Percentiles rank a stretch among this genome's conserved stretches.
These are phyloP conservation scores for Cryoendolithus antarcticus DNA, from an alignment of 2,329 filamentous ascomycete genomes.

Conservation along the genomic window DNA sequence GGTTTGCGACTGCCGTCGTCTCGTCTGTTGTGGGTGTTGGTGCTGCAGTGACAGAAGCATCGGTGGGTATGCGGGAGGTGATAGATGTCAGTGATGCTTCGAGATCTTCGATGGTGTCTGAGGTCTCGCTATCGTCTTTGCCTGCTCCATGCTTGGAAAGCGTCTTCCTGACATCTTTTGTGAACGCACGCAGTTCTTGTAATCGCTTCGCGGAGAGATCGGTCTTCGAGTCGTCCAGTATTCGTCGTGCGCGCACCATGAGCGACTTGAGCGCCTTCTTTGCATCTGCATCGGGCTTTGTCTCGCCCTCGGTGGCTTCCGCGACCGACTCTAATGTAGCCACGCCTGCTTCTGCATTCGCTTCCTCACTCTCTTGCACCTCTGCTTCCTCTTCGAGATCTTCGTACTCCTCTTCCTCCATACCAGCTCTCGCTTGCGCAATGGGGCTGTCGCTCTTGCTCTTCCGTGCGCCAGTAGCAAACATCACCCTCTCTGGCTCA, in stretches of 20 bases:
- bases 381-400: constrained; percentile 2
- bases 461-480: constrained; percentile 61
- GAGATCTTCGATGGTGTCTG: constrained; percentile 21
- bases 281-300: constrained; percentile 26
- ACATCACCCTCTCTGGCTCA: constrained; percentile 76
- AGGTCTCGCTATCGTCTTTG: constrained; percentile 4
- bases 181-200: constrained; percentile 61
- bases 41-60: constrained; percentile 7
- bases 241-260: constrained; percentile 45
- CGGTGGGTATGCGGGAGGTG: constrained; percentile 34
- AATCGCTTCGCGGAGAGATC: constrained; percentile 58
- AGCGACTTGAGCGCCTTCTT: constrained; percentile 41
- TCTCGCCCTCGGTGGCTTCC: constrained; percentile 1
- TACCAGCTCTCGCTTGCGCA: constrained; percentile 4
- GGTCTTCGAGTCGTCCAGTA: constrained; percentile 40
- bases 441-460: constrained; percentile 15
- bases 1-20: constrained; percentile 11
- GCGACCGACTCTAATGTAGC: constrained; percentile 6
- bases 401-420: constrained; percentile 15
- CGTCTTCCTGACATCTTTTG: constrained; percentile 50
- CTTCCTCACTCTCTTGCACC: constrained; percentile 10
- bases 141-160: constrained; percentile 39
- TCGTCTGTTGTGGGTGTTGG: constrained; percentile 13
- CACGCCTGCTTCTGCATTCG: constrained; percentile 5
- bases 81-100: constrained; percentile 23